A percentile compares a stretch with the other conserved stretches of the same genome.
These are phyloP conservation scores for Haplosporangium sp. DNA, from an alignment of 371 early-diverging fungal genomes.

Conservation along the genomic window DNA sequence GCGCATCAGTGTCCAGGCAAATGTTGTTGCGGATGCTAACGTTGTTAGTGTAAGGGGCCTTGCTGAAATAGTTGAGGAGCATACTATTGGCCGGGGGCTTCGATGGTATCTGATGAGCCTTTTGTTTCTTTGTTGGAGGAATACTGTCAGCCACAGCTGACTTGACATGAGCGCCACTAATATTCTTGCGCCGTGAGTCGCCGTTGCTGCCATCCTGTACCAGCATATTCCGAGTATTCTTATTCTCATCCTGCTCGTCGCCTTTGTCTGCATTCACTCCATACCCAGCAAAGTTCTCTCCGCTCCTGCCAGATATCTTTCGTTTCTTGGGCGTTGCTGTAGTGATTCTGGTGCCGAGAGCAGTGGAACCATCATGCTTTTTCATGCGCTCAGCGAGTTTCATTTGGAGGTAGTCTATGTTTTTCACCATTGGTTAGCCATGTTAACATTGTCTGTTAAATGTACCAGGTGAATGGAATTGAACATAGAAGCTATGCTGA, in stretches of 20 bases:
- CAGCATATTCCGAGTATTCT: background rate
- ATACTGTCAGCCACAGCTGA: background rate
- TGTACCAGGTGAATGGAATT: background rate
- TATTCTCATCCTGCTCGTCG: slow-evolving; percentile 24
- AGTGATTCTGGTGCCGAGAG: background rate
- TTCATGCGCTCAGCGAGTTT: slow-evolving; percentile 33
- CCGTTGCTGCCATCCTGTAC: background rate
- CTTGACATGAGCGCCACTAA: background rate
- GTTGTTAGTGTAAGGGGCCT: slow-evolving; percentile 1
- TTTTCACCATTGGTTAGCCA: background rate
- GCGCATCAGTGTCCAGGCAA: background rate
- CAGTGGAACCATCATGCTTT: slow-evolving; percentile 12
- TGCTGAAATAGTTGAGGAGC: slow-evolving; percentile 17
- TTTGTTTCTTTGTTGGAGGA: slow-evolving; percentile 28
- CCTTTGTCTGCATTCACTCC: slow-evolving; percentile 4
- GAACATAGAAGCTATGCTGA: background rate
- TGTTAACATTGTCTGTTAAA: background rate
- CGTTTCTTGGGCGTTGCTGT: slow-evolving; percentile 14
- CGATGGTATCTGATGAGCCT: slow-evolving; percentile 5
- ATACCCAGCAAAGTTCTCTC: slow-evolving; percentile 16
- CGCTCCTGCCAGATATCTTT: background rate
- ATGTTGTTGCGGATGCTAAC: background rate
- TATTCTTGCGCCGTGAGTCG: background rate
- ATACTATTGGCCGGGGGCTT: background rate
- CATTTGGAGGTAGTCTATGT: background rate